phyloP scores from a whole-genome alignment of 2,329 filamentous ascomycete genomes.

The Ophiostoma perfectum region DNA sequence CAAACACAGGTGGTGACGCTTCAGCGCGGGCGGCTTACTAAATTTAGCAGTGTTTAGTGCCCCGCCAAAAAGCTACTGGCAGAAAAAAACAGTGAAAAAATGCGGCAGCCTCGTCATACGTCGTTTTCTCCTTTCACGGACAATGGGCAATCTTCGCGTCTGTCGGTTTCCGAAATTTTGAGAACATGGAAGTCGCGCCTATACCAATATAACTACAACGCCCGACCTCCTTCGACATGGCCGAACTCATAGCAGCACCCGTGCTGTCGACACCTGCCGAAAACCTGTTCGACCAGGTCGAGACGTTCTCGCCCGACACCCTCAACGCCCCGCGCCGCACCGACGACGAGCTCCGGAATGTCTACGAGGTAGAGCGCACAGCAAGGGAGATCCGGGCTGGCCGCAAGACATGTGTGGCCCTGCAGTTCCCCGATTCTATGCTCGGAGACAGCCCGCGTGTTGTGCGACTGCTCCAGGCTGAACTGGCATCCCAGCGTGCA shows the following conservation, averaged over 20 bases:
- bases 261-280: conserved; percentile 61
- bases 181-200: neutral
- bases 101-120: conserved; percentile 12
- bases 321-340: conserved; percentile 34
- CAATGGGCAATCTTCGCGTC: neutral
- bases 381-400: conserved; percentile 66
- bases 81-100: conserved; percentile 13
- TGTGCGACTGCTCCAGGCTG: conserved; percentile 54
- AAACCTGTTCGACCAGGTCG: conserved; percentile 50
- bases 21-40: conserved; percentile 5
- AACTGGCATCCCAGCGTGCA: conserved; percentile 30
- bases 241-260: conserved; percentile 49
- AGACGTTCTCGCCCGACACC: conserved; percentile 32
- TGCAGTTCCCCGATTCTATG: conserved; percentile 97
- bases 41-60: conserved; percentile 16
- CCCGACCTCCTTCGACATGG: conserved; percentile 35
- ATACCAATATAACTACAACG: neutral
- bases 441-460: conserved; percentile 78
- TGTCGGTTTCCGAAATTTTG: neutral
- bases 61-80: conserved; percentile 18
- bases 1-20: neutral
- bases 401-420: conserved; percentile 68
- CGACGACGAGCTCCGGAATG: conserved; percentile 65
- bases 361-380: conserved; percentile 83
- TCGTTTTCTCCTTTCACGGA: neutral